A percentile compares a stretch with the other conserved stretches of the same genome.
Conservation (phyloP, 768 basidiomycete species). For the Leccinum pellstonianum region DNA sequence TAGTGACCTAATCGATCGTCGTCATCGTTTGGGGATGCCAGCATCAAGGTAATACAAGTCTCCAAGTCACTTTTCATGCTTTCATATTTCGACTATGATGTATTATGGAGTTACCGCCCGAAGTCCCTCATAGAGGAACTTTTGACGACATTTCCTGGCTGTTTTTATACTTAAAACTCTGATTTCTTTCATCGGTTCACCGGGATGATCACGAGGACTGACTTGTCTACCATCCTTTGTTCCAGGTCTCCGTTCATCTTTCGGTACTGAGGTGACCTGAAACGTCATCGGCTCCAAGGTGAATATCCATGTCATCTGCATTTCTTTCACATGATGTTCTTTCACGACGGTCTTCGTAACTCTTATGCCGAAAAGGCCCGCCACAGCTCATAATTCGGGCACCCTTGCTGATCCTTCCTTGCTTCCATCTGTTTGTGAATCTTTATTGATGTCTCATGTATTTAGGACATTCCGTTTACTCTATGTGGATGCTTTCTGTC, state of each 20-base stretch:
- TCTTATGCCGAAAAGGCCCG: slow-evolving; percentile 85
- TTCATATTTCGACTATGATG: slow-evolving; percentile 6
- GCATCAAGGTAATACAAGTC: slow-evolving; percentile 3
- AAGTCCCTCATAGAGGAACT: slow-evolving; percentile 39
- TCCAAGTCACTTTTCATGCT: not conserved
- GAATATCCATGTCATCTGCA: not conserved
- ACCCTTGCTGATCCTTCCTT: slow-evolving; percentile 58
- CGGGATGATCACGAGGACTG: not conserved
- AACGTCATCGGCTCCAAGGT: slow-evolving; percentile 9
- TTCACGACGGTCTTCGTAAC: slow-evolving; percentile 92
- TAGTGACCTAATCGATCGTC: not conserved
- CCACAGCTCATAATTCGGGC: slow-evolving; percentile 89
- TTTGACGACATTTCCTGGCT: slow-evolving; percentile 80
- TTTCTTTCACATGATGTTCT: slow-evolving; percentile 17
- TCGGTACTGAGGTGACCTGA: no score
- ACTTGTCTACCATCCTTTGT: not conserved
- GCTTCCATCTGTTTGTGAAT: not conserved
- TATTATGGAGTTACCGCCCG: slow-evolving; percentile 87
- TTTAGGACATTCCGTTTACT: not conserved
- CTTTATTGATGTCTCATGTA: not conserved
- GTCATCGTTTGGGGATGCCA: not conserved
- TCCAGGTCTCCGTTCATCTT: not conserved
- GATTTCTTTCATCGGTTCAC: slow-evolving; percentile 33
- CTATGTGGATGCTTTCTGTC: not conserved
- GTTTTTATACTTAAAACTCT: slow-evolving; percentile 61